Evolutionary conservation across 768 basidiomycete species (phyloP), one percentile per base, ranked within the genome.

Genomic region (Tricholomella constricta): DNA sequence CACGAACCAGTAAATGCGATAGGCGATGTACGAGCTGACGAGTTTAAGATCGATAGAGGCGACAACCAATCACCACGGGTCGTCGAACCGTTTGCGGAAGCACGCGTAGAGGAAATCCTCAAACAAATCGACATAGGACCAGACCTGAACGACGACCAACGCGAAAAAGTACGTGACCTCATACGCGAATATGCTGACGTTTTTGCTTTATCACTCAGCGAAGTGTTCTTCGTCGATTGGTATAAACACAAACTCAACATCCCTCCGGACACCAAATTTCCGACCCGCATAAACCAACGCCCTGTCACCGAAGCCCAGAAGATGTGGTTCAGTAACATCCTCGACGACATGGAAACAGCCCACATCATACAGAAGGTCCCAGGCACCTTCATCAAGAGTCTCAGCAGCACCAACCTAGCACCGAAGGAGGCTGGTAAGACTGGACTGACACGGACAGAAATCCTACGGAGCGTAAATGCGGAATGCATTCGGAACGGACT

Each of bases 131-230:
- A 47, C 1, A 61, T 72, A 4, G 73, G 73, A 1, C 6, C 11
- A 0, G 72, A 77, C 45, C 44, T 78, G 0, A 61, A 61, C 0
- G 26, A 27, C 1, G 58, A 46, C 1, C 57, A 79, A 44, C 36
- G 56, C 3, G n/a, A n/a, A 9, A n/a, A 58, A n/a, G 68, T 76
- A 1, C 17, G 37, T 0, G 44, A 23, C 0, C 40, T 74, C 1
- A 29, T 78, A 0, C 25, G 4, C 0, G 52, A 68, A 36, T 75
- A 63, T 48, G 71, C 77, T 0, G 75, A 78, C 51, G 57, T 65
- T 23, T 79, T 75, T 49, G 72, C 75, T 8, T 54, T 76, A 1
- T 66, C 69, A 0, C 56, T 77, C 14, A 65, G 64, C 27, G 74
- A 79, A 48, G 76, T 78, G 1, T 19, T 29, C 26, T 19, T 10